Percentiles rank a stretch among this genome's conserved stretches.
Conservation (phyloP, 768 basidiomycete species). For the Jaapia argillacea region DNA sequence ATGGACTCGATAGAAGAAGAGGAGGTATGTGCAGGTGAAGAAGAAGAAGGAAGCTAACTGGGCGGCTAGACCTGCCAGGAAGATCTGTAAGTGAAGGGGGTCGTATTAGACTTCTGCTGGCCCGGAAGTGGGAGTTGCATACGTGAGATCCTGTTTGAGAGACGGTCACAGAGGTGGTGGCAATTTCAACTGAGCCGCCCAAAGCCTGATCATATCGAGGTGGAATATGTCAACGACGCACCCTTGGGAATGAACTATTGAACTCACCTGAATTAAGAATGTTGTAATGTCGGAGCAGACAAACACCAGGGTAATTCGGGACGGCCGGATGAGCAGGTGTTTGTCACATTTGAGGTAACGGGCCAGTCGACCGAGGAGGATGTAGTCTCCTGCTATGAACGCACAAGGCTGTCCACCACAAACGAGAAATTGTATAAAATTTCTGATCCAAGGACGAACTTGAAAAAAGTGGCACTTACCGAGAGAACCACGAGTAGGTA, state of each 20-base stretch:
- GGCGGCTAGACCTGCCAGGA: conserved; percentile 45
- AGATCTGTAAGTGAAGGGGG: conserved; percentile 33
- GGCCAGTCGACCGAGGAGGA: conserved; percentile 54
- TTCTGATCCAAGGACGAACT: background rate
- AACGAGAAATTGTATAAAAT: background rate
- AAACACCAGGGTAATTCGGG: conserved; percentile 45
- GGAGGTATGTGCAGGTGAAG: conserved; percentile 35
- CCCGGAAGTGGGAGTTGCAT: background rate
- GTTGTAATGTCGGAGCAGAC: conserved; percentile 54
- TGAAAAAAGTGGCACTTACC: conserved; percentile 20
- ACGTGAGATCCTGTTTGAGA: conserved; percentile 11
- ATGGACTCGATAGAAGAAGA: conserved; percentile 40
- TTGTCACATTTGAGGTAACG: conserved; percentile 33
- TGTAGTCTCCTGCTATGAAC: conserved; percentile 61
- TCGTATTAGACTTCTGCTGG: background rate
- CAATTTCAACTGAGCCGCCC: too few species aligned
- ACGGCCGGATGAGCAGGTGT: conserved; percentile 38
- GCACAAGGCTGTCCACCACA: conserved; percentile 69
- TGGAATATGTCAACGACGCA: conserved; percentile 3
- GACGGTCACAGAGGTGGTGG: conserved; percentile 11
- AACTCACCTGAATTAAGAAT: conserved; percentile 50
- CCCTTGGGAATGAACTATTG: conserved; percentile 17
- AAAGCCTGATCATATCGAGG: conserved; percentile 7
- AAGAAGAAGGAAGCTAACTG: conserved; percentile 43
- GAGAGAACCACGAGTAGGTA: conserved; percentile 54